phyloP scores from a whole-genome alignment of 306 rosid genomes.

The cucumber (Cucumis sativus) region Cucumber_9930_V3 NC_026660.2:7555001-7555500 shows the following conservation, averaged over 20 bases:
- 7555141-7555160: conserved; percentile 34
- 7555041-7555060: conserved; percentile 71
- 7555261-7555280: not conserved
- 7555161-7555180: not conserved
- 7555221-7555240: not conserved
- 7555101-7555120: conserved; percentile 46
- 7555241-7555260: not conserved
- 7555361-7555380: not conserved
- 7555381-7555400: not conserved
- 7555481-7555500: not conserved
- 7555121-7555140: conserved; percentile 26
- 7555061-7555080: conserved; percentile 69
- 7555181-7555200: not conserved
- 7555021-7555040: conserved; percentile 78
- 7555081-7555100: conserved; percentile 75
- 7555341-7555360: not conserved
- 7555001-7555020: conserved; percentile 92
- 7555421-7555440: not conserved
- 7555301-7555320: not conserved
- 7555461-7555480: not conserved
- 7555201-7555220: not conserved
- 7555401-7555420: not conserved
- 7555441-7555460: not conserved
- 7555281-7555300: not conserved
- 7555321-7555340: not conserved